Percentiles rank a stretch among this genome's conserved stretches.
Evolutionary conservation across 2,329 filamentous ascomycete genomes (phyloP).

Genomic region (Hymenoscyphus linearis): DNA sequence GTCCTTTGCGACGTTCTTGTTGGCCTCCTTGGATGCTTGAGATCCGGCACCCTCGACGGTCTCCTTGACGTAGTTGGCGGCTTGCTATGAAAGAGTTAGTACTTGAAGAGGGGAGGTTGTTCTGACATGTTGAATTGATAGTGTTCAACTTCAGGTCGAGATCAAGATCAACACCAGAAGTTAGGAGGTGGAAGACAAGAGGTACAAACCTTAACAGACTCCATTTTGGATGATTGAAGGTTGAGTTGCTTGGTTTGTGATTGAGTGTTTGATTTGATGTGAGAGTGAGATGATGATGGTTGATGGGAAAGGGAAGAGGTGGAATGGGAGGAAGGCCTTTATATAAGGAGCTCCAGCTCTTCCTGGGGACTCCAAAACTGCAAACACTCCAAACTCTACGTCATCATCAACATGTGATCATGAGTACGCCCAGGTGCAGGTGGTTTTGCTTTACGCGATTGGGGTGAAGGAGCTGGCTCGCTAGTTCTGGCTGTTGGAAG

Average conservation of each 20-base stretch:
- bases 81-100: conserved; percentile 34
- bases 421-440: too few species aligned
- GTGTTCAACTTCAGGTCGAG: background rate
- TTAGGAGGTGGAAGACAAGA: background rate
- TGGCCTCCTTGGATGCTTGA: conserved; percentile 51
- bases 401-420: too few species aligned
- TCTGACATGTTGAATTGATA: background rate
- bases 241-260: conserved; percentile 15
- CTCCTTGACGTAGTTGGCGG: conserved; percentile 53
- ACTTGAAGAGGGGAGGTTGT: background rate
- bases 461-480: too few species aligned
- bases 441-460: too few species aligned
- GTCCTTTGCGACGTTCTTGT: conserved; percentile 53
- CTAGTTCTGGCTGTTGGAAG: too few species aligned
- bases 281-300: conserved; percentile 7
- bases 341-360: conserved; percentile 8
- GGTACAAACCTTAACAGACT: conserved; percentile 31
- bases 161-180: background rate
- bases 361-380: too few species aligned
- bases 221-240: conserved; percentile 32
- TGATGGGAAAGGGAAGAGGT: conserved; percentile 8
- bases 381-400: too few species aligned
- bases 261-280: conserved; percentile 16
- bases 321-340: conserved; percentile 11
- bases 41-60: conserved; percentile 43